Evolutionary conservation across 208 protist genomes (phyloP).

Genomic region (Acanthamoeba lenticulata): DNA sequence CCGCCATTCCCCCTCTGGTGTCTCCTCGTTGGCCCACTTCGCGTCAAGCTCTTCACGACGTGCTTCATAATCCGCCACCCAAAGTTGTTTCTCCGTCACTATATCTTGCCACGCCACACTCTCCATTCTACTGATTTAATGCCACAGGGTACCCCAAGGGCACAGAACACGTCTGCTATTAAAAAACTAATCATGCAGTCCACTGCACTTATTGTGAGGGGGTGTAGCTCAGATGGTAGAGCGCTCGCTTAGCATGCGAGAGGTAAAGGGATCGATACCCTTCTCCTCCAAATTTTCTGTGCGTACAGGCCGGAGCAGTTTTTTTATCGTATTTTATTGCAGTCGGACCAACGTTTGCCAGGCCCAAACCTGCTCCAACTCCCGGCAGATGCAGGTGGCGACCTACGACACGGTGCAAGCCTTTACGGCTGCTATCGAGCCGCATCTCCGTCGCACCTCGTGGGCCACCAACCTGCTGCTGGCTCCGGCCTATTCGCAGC

Average conservation of each 20-base stretch:
- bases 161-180: too few relatives aligned
- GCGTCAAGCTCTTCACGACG: neutral
- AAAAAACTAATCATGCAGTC: too few relatives aligned
- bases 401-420: neutral
- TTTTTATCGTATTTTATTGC: too few relatives aligned
- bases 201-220: too few relatives aligned
- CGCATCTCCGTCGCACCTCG: neutral
- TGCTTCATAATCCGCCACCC: neutral
- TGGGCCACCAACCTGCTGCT: neutral
- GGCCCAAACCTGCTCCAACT: too few relatives aligned
- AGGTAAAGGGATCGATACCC: neutral
- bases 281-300: neutral
- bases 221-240: neutral
- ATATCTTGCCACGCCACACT: neutral
- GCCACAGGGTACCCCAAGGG: too few relatives aligned
- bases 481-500: neutral
- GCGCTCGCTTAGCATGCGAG: neutral
- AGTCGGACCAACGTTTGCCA: too few relatives aligned
- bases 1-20: neutral
- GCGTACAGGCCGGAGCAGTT: too few relatives aligned
- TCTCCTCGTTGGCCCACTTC: slow-evolving; percentile 18
- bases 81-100: neutral
- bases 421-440: neutral
- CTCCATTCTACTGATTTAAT: too few relatives aligned
- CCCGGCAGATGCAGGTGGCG: neutral